Evolutionary conservation across 2,329 filamentous ascomycete genomes (phyloP), one percentile per base, ranked within the genome.

Genomic region (Pseudogymnoascus pannorum): DNA sequence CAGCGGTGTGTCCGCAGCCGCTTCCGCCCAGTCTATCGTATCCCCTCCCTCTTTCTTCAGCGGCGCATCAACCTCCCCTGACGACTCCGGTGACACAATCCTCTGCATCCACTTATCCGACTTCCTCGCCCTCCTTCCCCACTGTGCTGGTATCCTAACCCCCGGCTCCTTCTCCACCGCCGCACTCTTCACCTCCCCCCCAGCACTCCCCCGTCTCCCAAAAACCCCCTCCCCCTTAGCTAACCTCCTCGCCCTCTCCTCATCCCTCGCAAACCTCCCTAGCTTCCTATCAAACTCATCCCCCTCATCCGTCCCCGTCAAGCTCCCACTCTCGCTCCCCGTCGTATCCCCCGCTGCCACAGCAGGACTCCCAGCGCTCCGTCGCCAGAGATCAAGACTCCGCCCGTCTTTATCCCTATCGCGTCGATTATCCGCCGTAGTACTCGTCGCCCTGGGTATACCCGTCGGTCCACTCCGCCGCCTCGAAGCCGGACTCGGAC

Each of bases 401-500:
- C 40, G 11, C 20, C 38, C 38, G 5, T 22, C 38, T 6, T 22
- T 42, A 22, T 35, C 33, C 14, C 33, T 35, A 3, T 20, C 38
- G 18, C 38, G 38, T 11, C 38, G 38, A 3, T 24, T 18, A 11
- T 44, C 40, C 2, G 20, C 12, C 3, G 40, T 24, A 24, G 11
- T n/a, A 5, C 7, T 3, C 1, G 11, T 9, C 1, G 18, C 40
- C 11, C 20, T 44, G 5, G 18, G 18, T 24, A 44, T 22, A 5
- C 8, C 20, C 5, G 20, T 44, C 20, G 40, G 40, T 5, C 40
- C 40, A n/a, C 35, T 60, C 24, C 61, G 33, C 26, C 26, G 14
- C 29, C 58, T 64, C 31, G 64, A 40, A 3, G 62, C 63, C 16
- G 67, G 67, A 64, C 66, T 68, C 31, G 67, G 67, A 59, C 67